phyloP scores from a whole-genome alignment of 2,329 filamentous ascomycete species.

The Chrysosporium queenslandicum region DNA sequence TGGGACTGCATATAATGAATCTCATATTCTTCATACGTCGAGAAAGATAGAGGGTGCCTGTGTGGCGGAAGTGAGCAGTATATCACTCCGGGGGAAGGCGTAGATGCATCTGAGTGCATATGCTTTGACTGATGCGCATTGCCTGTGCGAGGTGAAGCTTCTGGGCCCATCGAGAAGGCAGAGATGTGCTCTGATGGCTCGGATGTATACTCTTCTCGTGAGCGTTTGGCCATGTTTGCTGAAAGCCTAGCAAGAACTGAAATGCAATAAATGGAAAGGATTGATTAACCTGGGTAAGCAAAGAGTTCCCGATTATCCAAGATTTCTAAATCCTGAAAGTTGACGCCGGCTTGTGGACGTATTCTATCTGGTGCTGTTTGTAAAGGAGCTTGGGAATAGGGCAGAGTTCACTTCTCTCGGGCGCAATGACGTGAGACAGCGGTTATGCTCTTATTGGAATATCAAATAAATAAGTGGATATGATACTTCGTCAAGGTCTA shows the following conservation, averaged over 20 bases:
- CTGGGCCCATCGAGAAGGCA: constrained; percentile 16
- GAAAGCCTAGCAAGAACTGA: too few species aligned
- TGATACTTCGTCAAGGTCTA: too few species aligned
- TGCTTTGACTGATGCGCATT: constrained; percentile 42
- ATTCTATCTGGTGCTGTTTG: background rate
- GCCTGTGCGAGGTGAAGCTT: constrained; percentile 24
- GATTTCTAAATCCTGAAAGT: background rate
- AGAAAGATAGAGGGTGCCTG: constrained; percentile 57
- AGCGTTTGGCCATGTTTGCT: constrained; percentile 51
- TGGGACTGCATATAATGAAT: constrained; percentile 74
- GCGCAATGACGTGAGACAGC: too few species aligned
- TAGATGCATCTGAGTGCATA: constrained; percentile 39
- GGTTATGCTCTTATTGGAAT: too few species aligned
- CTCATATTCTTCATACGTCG: constrained; percentile 71
- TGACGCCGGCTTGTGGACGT: background rate
- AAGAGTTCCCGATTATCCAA: background rate
- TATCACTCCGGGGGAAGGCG: constrained; percentile 45
- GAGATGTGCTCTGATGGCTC: constrained; percentile 29
- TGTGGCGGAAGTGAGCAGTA: constrained; percentile 76
- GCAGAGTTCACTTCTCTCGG: too few species aligned
- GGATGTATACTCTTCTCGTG: constrained; percentile 43
- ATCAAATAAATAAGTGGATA: too few species aligned
- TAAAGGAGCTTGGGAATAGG: too few species aligned
- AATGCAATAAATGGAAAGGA: background rate
- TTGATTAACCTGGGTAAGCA: background rate